Conservation (phyloP, 352 stramenopile genomes). For the Phytophthora fragariae region DNA sequence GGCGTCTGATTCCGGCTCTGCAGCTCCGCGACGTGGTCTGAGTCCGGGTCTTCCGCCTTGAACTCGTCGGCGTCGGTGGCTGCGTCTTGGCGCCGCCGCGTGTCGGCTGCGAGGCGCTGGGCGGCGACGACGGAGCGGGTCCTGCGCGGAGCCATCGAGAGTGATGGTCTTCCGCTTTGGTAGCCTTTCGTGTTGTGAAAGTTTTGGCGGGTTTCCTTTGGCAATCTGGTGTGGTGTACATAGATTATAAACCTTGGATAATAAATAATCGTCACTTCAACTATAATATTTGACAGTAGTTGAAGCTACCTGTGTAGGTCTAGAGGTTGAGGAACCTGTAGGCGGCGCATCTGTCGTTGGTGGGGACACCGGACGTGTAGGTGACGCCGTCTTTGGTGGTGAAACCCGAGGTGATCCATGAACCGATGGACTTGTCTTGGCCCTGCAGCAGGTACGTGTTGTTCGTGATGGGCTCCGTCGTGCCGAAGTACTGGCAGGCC, state of each 20-base stretch:
- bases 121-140: slow-evolving; percentile 14
- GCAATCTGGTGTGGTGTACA: not conserved
- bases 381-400: slow-evolving; percentile 50
- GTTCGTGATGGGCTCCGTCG: slow-evolving; percentile 40
- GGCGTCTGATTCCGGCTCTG: slow-evolving; percentile 9
- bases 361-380: slow-evolving; percentile 49
- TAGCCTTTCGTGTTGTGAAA: not conserved
- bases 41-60: slow-evolving; percentile 34
- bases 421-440: slow-evolving; percentile 59
- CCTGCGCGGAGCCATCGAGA: slow-evolving; percentile 29
- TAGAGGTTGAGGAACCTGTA: slow-evolving; percentile 39
- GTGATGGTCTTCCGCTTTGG: not conserved
- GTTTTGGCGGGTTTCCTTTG: slow-evolving; percentile 1
- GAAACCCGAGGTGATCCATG: slow-evolving; percentile 65
- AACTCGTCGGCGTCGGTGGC: slow-evolving; percentile 14
- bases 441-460: slow-evolving; percentile 65
- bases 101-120: not conserved
- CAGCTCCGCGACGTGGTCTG: slow-evolving; percentile 9
- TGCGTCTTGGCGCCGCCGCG: not conserved
- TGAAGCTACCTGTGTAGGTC: not conserved
- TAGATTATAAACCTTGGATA: not conserved
- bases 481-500: slow-evolving; percentile 50
- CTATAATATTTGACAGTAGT: not conserved
- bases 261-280: not conserved
- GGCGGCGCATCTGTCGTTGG: slow-evolving; percentile 35